Percentiles rank a stretch among this genome's conserved stretches.
phyloP scores from a whole-genome alignment of 495 filamentous ascomycete genomes.

The Wilcoxina mikolae region DNA sequence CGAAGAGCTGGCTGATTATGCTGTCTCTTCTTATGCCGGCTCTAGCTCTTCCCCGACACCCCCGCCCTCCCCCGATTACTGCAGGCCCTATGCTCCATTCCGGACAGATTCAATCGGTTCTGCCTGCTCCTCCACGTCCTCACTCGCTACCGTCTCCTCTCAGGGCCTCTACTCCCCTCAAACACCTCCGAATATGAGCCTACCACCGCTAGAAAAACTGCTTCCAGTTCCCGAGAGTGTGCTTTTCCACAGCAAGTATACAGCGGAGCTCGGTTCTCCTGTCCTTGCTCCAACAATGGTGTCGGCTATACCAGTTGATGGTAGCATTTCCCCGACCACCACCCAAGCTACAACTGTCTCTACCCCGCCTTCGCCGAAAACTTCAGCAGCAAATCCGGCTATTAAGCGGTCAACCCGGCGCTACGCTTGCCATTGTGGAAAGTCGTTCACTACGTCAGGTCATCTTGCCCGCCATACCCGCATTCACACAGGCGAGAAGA shows the following conservation, averaged over 20 bases:
- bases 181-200: slow-evolving; percentile 24
- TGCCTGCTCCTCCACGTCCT: slow-evolving; percentile 22
- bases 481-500: slow-evolving; percentile 89
- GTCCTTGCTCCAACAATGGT: slow-evolving; percentile 7
- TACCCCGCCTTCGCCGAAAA: slow-evolving; percentile 25
- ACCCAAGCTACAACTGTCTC: slow-evolving; percentile 19
- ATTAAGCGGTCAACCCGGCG: slow-evolving; percentile 53
- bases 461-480: slow-evolving; percentile 94
- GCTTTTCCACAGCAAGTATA: slow-evolving; percentile 13
- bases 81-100: slow-evolving; percentile 15
- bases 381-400: slow-evolving; percentile 18
- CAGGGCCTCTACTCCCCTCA: slow-evolving; percentile 18
- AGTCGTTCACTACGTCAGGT: slow-evolving; percentile 88
- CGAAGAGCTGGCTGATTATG: slow-evolving; percentile 17
- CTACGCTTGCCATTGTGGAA: slow-evolving; percentile 53
- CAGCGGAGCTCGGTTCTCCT: slow-evolving; percentile 14
- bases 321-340: slow-evolving; percentile 13
- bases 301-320: not conserved
- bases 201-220: slow-evolving; percentile 25
- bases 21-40: slow-evolving; percentile 6
- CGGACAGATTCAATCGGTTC: slow-evolving; percentile 26
- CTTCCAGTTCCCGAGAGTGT: slow-evolving; percentile 14
- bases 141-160: slow-evolving; percentile 19
- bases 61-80: slow-evolving; percentile 24
- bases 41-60: slow-evolving; percentile 25